Conservation (phyloP, 129 eudicot species). For the Mikania micrantha region DNA sequence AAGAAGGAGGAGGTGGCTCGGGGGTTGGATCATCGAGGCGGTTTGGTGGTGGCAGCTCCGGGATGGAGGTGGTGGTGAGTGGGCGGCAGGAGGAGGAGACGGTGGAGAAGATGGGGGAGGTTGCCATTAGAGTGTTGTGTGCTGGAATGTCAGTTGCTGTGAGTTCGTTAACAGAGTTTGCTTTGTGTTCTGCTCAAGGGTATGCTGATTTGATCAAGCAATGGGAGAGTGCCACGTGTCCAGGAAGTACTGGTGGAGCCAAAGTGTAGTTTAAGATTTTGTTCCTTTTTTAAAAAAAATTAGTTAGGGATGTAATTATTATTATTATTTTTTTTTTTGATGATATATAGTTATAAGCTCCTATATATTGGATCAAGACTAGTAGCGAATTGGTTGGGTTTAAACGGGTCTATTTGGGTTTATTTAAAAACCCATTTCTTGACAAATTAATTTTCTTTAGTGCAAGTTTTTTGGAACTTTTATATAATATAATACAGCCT, state of each 20-base stretch:
- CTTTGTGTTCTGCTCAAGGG: slow-evolving; percentile 77
- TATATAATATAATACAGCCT: too few relatives aligned
- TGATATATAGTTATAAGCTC: neutral
- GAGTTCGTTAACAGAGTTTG: slow-evolving; percentile 80
- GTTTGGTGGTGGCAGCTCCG: slow-evolving; percentile 26
- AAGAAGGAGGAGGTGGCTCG: slow-evolving; percentile 50
- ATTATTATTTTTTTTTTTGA: slow-evolving; percentile 22
- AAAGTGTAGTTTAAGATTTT: slow-evolving; percentile 13
- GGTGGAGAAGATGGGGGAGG: slow-evolving; percentile 89
- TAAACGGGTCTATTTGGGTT: neutral
- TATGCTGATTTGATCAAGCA: slow-evolving; percentile 76
- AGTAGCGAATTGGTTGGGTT: slow-evolving; percentile 18
- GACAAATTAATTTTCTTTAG: too few relatives aligned
- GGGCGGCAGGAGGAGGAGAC: slow-evolving; percentile 48
- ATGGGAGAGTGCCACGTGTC: slow-evolving; percentile 56
- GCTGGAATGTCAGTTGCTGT: slow-evolving; percentile 99
- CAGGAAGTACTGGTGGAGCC: slow-evolving; percentile 23
- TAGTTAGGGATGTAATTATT: too few relatives aligned
- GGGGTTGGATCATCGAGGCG: slow-evolving; percentile 49
- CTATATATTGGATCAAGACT: slow-evolving; percentile 19
- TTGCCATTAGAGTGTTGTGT: slow-evolving; percentile 82
- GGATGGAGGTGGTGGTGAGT: slow-evolving; percentile 65
- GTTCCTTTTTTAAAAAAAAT: too few relatives aligned
- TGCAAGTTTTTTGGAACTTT: too few relatives aligned
- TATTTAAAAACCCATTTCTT: too few relatives aligned